Evolutionary conservation across 2,329 filamentous ascomycete genomes (phyloP).

Genomic region (Claviceps paspali): DNA sequence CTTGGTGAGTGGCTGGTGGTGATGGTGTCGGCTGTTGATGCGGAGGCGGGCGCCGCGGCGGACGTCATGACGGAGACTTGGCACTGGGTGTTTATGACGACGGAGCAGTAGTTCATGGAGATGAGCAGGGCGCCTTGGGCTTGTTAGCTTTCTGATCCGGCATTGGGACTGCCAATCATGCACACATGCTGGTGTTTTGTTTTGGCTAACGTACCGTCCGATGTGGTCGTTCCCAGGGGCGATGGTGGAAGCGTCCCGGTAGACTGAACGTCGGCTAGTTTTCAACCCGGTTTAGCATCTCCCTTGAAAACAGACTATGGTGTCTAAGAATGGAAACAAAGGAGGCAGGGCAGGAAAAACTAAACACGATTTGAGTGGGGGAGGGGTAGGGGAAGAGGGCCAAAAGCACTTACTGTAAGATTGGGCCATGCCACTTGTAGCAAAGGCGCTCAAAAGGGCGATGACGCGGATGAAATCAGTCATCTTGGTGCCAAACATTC

Average conservation of each 20-base stretch:
- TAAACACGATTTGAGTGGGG: too few species aligned
- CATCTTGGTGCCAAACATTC: conserved; percentile 17
- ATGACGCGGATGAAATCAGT: conserved; percentile 11
- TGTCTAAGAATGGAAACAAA: background rate
- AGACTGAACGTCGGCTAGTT: conserved; percentile 14
- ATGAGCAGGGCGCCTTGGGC: conserved; percentile 16
- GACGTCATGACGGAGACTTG: conserved; percentile 14
- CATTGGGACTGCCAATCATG: too few species aligned
- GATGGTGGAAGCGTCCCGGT: conserved; percentile 17
- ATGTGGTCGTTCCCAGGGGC: conserved; percentile 17
- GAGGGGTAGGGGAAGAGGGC: background rate
- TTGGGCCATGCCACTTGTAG: conserved; percentile 8
- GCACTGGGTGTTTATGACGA: conserved; percentile 21
- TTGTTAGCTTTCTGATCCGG: background rate
- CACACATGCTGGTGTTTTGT: too few species aligned
- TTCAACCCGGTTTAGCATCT: background rate
- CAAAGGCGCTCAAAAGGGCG: conserved; percentile 11
- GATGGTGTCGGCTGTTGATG: conserved; percentile 8
- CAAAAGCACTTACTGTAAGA: conserved; percentile 9
- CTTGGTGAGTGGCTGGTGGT: conserved; percentile 7
- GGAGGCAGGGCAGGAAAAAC: too few species aligned
- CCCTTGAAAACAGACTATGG: background rate
- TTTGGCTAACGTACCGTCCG: conserved; percentile 14
- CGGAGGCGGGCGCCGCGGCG: conserved; percentile 9
- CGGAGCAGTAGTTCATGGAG: conserved; percentile 21